Evolutionary conservation across 2,329 filamentous ascomycete genomes (phyloP).

Genomic region (Sclerotiophoma versabilis): DNA sequence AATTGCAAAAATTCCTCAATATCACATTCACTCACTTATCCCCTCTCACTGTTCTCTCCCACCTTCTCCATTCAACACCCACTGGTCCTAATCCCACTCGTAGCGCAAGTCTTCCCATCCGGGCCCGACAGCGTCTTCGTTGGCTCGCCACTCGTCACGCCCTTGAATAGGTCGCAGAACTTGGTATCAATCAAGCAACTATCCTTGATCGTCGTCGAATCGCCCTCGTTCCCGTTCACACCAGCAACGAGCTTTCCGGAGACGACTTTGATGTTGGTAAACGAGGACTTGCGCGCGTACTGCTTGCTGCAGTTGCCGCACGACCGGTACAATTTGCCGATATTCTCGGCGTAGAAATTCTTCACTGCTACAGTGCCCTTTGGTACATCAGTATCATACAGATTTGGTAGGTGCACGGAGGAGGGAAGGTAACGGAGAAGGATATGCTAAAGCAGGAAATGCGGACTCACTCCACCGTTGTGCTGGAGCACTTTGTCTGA

Average conservation of each 20-base stretch:
- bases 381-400: neutral
- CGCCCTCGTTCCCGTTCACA: slow-evolving; percentile 42
- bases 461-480: slow-evolving; percentile 30
- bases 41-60: too few species aligned
- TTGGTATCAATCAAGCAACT: slow-evolving; percentile 33
- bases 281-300: slow-evolving; percentile 34
- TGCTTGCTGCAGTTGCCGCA: slow-evolving; percentile 39
- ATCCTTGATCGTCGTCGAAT: slow-evolving; percentile 31
- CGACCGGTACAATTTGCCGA: slow-evolving; percentile 42
- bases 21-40: neutral
- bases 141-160: slow-evolving; percentile 37
- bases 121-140: slow-evolving; percentile 36
- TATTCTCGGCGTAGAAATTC: slow-evolving; percentile 39
- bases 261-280: slow-evolving; percentile 33
- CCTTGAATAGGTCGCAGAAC: slow-evolving; percentile 40
- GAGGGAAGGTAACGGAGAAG: neutral
- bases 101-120: slow-evolving; percentile 39
- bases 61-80: slow-evolving; percentile 23
- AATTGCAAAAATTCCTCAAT: too few species aligned
- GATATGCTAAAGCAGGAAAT: neutral
- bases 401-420: too few species aligned
- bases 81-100: slow-evolving; percentile 33
- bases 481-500: slow-evolving; percentile 45
- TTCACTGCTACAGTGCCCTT: slow-evolving; percentile 40
- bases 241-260: slow-evolving; percentile 33